These are phyloP conservation scores for Kazachstania sp. DNA, from an alignment of 1,139 yeast species.

Conservation along the genomic window DNA sequence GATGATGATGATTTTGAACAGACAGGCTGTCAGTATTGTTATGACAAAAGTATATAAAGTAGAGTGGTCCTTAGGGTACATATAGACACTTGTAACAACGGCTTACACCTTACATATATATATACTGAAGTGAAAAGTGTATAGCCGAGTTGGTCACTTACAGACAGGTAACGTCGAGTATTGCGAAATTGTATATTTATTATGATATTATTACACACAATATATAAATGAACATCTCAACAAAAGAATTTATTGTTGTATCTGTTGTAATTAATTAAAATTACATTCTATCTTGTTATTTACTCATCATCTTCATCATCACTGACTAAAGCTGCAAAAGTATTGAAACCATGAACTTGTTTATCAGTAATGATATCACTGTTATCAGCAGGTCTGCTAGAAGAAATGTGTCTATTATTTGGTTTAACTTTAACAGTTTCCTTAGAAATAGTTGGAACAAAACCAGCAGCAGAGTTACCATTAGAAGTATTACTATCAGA, in stretches of 20 bases:
- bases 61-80: too few relatives aligned
- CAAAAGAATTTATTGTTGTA: neutral
- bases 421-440: conserved; percentile 49
- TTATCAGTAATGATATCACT: conserved; percentile 63
- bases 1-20: too few relatives aligned
- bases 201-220: too few relatives aligned
- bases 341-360: conserved; percentile 59
- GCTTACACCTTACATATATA: too few relatives aligned
- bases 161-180: too few relatives aligned
- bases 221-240: neutral
- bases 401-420: conserved; percentile 63
- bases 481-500: conserved; percentile 5
- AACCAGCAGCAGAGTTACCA: conserved; percentile 1
- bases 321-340: conserved; percentile 67
- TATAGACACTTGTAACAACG: too few relatives aligned
- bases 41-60: too few relatives aligned
- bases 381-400: conserved; percentile 65
- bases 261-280: neutral
- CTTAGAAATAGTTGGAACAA: conserved; percentile 18
- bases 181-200: too few relatives aligned
- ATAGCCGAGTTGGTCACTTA: too few relatives aligned
- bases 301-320: conserved; percentile 41
- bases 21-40: too few relatives aligned
- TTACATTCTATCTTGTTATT: neutral
- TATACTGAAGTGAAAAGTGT: too few relatives aligned